Percentiles rank a stretch among this genome's conserved stretches.
Conservation (phyloP, 345 rosid genomes). For the Mangifera indica region DNA sequence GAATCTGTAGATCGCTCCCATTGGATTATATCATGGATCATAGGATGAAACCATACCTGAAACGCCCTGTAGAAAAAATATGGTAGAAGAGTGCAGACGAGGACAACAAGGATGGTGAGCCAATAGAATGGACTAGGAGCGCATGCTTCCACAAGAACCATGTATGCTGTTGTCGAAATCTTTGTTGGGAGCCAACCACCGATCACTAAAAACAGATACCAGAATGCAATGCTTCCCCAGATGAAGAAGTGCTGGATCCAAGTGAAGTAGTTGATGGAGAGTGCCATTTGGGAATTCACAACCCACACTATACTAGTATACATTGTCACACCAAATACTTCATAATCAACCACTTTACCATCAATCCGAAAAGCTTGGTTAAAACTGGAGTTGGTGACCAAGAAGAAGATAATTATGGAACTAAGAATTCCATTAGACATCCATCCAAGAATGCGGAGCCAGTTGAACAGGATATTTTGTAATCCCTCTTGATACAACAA, state of each 20-base stretch:
- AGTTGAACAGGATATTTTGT: slow-evolving; percentile 73
- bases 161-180: slow-evolving; percentile 71
- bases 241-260: slow-evolving; percentile 94
- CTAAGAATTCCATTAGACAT: slow-evolving; percentile 78
- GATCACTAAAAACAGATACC: slow-evolving; percentile 72
- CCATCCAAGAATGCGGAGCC: slow-evolving; percentile 87
- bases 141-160: slow-evolving; percentile 71
- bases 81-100: slow-evolving; percentile 67
- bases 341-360: slow-evolving; percentile 70
- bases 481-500: slow-evolving; percentile 72
- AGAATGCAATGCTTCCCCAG: slow-evolving; percentile 88
- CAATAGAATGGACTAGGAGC: slow-evolving; percentile 63
- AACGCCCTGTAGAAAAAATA: slow-evolving; percentile 68
- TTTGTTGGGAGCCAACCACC: slow-evolving; percentile 65
- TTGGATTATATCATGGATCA: slow-evolving; percentile 76
- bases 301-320: slow-evolving; percentile 81
- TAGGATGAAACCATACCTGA: slow-evolving; percentile 67
- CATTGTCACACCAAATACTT: slow-evolving; percentile 76
- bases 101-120: slow-evolving; percentile 61
- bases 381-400: slow-evolving; percentile 50
- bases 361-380: slow-evolving; percentile 65
- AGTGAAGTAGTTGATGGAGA: slow-evolving; percentile 91
- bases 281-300: slow-evolving; percentile 87
- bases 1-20: slow-evolving; percentile 23
- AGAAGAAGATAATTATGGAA: slow-evolving; percentile 78